Evolutionary conservation across 345 rosid species (phyloP).

Genomic region (Brassica napus): Da-Ae NC_063446.1:34116001-34116500

Average conservation of each 20-base stretch:
- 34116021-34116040: constrained; percentile 42
- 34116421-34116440: constrained; percentile 73
- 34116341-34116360: constrained; percentile 67
- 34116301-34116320: constrained; percentile 61
- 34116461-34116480: constrained; percentile 60
- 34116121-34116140: constrained; percentile 87
- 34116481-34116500: constrained; percentile 51
- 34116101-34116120: constrained; percentile 69
- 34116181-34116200: constrained; percentile 81
- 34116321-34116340: constrained; percentile 75
- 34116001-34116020: background rate
- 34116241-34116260: constrained; percentile 85
- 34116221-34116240: constrained; percentile 69
- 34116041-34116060: constrained; percentile 75
- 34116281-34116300: constrained; percentile 58
- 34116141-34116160: constrained; percentile 76
- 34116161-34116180: constrained; percentile 59
- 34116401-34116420: constrained; percentile 69
- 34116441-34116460: constrained; percentile 75
- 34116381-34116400: constrained; percentile 54
- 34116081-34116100: constrained; percentile 68
- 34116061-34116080: constrained; percentile 71
- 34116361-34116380: constrained; percentile 54
- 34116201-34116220: constrained; percentile 63
- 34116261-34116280: constrained; percentile 52